These are phyloP conservation scores for Suhomyces kunorum DNA, from an alignment of 1,139 yeast species.

Conservation along the genomic window DNA sequence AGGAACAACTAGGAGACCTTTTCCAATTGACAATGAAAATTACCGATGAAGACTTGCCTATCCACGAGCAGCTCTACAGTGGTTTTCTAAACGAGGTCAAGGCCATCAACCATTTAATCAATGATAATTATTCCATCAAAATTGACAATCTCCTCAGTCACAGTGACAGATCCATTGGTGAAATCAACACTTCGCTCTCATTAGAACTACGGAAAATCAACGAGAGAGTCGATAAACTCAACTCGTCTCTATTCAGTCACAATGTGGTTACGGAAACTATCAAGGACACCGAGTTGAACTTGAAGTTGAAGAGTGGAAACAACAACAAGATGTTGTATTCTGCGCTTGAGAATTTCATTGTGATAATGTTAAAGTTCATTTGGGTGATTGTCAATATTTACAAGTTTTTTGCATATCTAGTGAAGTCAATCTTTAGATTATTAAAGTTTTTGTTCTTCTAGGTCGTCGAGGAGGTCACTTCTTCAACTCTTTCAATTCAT, in stretches of 20 bases:
- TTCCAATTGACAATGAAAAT: constrained; percentile 30
- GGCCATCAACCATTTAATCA: constrained; percentile 40
- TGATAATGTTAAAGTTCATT: constrained; percentile 61
- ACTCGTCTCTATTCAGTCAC: constrained; percentile 32
- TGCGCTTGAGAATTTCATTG: constrained; percentile 49
- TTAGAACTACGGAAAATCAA: constrained; percentile 69
- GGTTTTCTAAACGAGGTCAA: constrained; percentile 40
- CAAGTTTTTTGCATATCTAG: constrained; percentile 36
- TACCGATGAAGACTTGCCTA: constrained; percentile 40
- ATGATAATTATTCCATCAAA: constrained; percentile 47
- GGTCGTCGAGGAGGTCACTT: not conserved
- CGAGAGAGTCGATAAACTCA: constrained; percentile 64
- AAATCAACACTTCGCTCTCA: constrained; percentile 77
- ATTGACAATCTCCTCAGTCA: constrained; percentile 67
- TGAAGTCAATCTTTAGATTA: constrained; percentile 39
- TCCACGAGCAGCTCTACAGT: constrained; percentile 35
- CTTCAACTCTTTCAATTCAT: constrained; percentile 10
- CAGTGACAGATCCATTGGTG: constrained; percentile 78
- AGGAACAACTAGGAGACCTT: constrained; percentile 26
- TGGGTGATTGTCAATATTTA: constrained; percentile 72
- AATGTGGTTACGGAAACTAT: constrained; percentile 27
- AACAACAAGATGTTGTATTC: constrained; percentile 42
- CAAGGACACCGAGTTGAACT: constrained; percentile 22
- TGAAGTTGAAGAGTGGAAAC: constrained; percentile 28
- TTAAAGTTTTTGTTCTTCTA: constrained; percentile 32